Evolutionary conservation across 768 basidiomycete genomes (phyloP), one percentile per base, ranked within the genome.

Genomic region (Phaeotremella fagi): DNA sequence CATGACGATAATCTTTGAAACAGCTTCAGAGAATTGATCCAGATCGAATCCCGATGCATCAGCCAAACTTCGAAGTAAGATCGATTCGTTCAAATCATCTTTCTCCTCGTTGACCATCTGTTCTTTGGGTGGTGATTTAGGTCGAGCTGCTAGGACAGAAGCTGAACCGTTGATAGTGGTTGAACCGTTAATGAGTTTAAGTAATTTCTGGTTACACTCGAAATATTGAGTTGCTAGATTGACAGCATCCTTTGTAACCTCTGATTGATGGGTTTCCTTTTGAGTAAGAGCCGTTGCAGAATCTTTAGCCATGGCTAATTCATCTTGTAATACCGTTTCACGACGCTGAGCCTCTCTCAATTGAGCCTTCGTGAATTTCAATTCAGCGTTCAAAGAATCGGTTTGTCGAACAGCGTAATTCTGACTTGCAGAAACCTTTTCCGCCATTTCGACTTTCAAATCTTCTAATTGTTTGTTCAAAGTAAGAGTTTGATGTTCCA

Each of bases 401-500:
- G 80, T 57, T 48, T 72, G 68, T 41, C 71, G 45, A 16, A 63
- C 37, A 1, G 64, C 43, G 1, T 58, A 31, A 45, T 68, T 69
- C 33, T 52, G 55, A 9, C 55, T 49, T 2, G 61, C 57, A 1
- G 63, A 47, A 1, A 69, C 23, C 31, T 67, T 69, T 38, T 63
- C 57, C 28, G 64, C 61, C 54, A 56, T 53, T 54, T 67, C 87
- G 20, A 80, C 78, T 29, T 82, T 81, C 12, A 85, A 83, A n/a
- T 82, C 77, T 25, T 81, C 82, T 18, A 89, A 75, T 60, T 92
- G 86, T 14, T 87, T 84, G 1, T 87, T 80, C 37, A 90, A 78
- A 12, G 85, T 77, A 18, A 81, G 78, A 66, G 89, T 88, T 71
- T 90, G 87, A 45, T 91, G 84, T 74, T 95, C 90, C 42, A 95